Conservation (phyloP, 768 basidiomycete species). For the Podaxis sp. region DNA sequence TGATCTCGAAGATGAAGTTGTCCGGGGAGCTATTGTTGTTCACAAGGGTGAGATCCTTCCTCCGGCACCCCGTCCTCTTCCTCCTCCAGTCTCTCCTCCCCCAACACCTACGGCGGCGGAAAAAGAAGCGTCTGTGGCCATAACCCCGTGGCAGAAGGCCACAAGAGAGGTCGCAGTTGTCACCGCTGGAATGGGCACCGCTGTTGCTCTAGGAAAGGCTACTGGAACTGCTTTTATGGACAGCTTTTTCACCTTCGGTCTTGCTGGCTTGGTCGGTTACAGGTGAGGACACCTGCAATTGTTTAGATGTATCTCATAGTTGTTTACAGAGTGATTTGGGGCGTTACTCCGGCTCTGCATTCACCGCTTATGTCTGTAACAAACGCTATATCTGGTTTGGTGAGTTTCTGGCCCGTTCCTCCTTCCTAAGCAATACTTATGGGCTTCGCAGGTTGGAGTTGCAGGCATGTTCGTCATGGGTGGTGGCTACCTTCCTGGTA, state of each 20-base stretch:
- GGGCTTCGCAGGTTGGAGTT: conserved; percentile 55
- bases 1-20: conserved; percentile 81
- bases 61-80: conserved; percentile 66
- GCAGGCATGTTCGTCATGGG: conserved; percentile 92
- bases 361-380: conserved; percentile 92
- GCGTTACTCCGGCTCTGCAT: conserved; percentile 84
- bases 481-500: conserved; percentile 80
- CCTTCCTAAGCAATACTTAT: background rate
- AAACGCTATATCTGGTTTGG: conserved; percentile 80
- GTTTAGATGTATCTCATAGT: background rate
- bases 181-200: conserved; percentile 74
- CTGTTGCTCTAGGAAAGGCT: conserved; percentile 72
- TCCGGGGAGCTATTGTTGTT: conserved; percentile 76
- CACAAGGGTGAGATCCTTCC: conserved; percentile 67
- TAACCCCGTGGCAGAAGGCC: conserved; percentile 87
- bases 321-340: conserved; percentile 73
- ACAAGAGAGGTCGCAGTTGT: conserved; percentile 72
- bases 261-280: conserved; percentile 85
- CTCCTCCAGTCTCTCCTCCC: conserved; percentile 55
- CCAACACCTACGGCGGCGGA: conserved; percentile 44
- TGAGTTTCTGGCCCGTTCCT: conserved; percentile 20
- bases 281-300: conserved; percentile 24
- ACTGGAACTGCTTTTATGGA: conserved; percentile 86
- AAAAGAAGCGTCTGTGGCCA: conserved; percentile 51
- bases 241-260: conserved; percentile 85